A percentile compares a stretch with the other conserved stretches of the same genome.
Conservation (phyloP, 345 rosid genomes). For the Eutrema yunnanense region DNA sequence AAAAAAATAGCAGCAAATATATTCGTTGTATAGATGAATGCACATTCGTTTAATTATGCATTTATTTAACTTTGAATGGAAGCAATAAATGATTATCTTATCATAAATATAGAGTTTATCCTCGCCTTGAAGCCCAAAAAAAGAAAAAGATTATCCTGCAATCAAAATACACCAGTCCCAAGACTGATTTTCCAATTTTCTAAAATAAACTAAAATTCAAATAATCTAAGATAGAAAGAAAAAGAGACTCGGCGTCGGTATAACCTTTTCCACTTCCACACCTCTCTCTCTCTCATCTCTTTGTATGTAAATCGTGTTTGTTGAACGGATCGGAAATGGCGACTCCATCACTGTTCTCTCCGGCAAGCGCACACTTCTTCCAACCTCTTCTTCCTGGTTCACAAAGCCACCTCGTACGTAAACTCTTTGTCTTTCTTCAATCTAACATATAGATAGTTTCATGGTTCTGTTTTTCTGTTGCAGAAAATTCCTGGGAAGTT, state of each 20-base stretch:
- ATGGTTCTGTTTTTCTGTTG: background rate
- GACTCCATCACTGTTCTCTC: background rate
- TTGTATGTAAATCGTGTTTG: background rate
- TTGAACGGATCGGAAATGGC: background rate
- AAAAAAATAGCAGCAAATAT: background rate
- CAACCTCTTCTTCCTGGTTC: slow-evolving; percentile 5
- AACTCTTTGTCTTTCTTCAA: background rate
- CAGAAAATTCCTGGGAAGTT: slow-evolving; percentile 6
- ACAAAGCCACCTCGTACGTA: background rate
- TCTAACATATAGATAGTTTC: background rate
- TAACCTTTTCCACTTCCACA: slow-evolving; percentile 8
- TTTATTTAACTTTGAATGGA: too few relatives aligned
- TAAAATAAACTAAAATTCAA: too few relatives aligned
- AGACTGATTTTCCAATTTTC: too few relatives aligned
- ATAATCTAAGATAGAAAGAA: background rate
- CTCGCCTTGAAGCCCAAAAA: background rate
- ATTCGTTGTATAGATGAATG: background rate
- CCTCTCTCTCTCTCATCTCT: background rate
- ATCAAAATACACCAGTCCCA: too few relatives aligned
- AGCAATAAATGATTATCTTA: background rate
- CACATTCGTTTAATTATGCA: background rate
- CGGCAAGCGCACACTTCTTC: background rate
- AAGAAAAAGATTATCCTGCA: background rate
- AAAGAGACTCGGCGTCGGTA: slow-evolving; percentile 25
- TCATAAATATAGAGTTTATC: slow-evolving; percentile 1